Conservation (phyloP, 495 filamentous ascomycete genomes). For the Xylona heveae region DNA sequence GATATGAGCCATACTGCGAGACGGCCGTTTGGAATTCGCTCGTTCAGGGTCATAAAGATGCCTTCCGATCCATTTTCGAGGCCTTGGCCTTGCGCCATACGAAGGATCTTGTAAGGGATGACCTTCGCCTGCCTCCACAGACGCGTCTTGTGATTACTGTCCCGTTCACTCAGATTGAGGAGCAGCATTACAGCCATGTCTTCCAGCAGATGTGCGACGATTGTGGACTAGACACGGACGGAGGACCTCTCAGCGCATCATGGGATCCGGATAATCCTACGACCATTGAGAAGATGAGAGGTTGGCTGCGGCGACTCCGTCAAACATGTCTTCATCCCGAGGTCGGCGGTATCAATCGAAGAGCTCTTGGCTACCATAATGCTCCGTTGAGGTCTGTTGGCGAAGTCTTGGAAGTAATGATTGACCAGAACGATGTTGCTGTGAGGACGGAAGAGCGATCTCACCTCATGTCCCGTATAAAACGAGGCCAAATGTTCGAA, state of each 20-base stretch:
- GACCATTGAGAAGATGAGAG: conserved; percentile 42
- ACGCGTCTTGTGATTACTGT: conserved; percentile 71
- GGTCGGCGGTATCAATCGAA: conserved; percentile 43
- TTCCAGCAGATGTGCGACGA: conserved; percentile 51
- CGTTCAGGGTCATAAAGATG: conserved; percentile 29
- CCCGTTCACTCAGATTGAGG: conserved; percentile 72
- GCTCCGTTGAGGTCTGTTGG: conserved; percentile 56
- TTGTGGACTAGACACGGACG: conserved; percentile 40
- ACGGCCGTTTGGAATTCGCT: conserved; percentile 45
- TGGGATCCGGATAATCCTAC: conserved; percentile 39
- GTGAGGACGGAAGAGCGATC: conserved; percentile 45
- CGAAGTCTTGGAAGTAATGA: conserved; percentile 75
- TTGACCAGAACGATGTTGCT: conserved; percentile 48
- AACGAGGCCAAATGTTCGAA: conserved; percentile 54
- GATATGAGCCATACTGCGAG: conserved; percentile 50
- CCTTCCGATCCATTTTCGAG: conserved; percentile 44
- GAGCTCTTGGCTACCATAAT: conserved; percentile 37
- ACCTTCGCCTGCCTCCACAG: conserved; percentile 53
- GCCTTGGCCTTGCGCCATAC: conserved; percentile 62
- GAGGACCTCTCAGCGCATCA: conserved; percentile 31
- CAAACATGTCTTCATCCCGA: conserved; percentile 78
- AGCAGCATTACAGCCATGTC: conserved; percentile 59
- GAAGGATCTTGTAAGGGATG: conserved; percentile 55
- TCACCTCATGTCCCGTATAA: conserved; percentile 35
- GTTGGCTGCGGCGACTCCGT: conserved; percentile 48